A percentile compares a stretch with the other conserved stretches of the same genome.
phyloP scores from a whole-genome alignment of 2,329 filamentous ascomycete species.

The Sporothrix globosa region DNA sequence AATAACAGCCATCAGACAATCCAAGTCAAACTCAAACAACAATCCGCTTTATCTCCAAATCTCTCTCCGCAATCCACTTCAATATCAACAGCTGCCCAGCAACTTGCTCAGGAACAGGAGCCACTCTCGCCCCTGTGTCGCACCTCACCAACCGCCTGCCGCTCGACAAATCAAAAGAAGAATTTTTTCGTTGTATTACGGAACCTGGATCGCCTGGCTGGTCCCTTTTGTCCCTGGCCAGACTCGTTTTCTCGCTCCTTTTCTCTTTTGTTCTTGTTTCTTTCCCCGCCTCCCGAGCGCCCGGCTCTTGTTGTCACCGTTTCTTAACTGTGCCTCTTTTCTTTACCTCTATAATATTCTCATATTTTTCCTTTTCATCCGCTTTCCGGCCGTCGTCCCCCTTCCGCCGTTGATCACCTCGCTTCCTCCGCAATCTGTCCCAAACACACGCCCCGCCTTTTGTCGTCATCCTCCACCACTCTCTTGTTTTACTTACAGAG shows the following conservation, averaged over 20 bases:
- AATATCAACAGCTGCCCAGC: too few relatives aligned
- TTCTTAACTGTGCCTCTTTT: not conserved
- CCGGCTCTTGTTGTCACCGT: slow-evolving; percentile 14
- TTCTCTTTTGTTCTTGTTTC: not conserved
- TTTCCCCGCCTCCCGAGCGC: slow-evolving; percentile 8
- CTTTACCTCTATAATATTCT: not conserved
- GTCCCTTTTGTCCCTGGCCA: not conserved
- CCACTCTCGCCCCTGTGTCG: too few relatives aligned
- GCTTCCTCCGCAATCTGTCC: slow-evolving; percentile 24
- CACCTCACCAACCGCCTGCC: too few relatives aligned
- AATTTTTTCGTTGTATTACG: too few relatives aligned
- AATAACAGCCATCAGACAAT: too few relatives aligned
- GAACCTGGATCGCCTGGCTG: not conserved
- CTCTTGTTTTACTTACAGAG: slow-evolving; percentile 1
- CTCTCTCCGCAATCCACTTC: too few relatives aligned
- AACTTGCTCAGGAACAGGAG: too few relatives aligned
- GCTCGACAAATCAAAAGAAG: too few relatives aligned
- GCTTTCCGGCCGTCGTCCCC: slow-evolving; percentile 17
- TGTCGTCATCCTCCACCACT: not conserved
- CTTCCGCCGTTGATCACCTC: not conserved
- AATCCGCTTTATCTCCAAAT: too few relatives aligned
- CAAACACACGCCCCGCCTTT: slow-evolving; percentile 20
- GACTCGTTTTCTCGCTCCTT: not conserved
- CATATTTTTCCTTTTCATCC: slow-evolving; percentile 22
- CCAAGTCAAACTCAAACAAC: too few relatives aligned